phyloP scores from a whole-genome alignment of 345 rosid species.

The Boechera divaricarpa region DNA sequence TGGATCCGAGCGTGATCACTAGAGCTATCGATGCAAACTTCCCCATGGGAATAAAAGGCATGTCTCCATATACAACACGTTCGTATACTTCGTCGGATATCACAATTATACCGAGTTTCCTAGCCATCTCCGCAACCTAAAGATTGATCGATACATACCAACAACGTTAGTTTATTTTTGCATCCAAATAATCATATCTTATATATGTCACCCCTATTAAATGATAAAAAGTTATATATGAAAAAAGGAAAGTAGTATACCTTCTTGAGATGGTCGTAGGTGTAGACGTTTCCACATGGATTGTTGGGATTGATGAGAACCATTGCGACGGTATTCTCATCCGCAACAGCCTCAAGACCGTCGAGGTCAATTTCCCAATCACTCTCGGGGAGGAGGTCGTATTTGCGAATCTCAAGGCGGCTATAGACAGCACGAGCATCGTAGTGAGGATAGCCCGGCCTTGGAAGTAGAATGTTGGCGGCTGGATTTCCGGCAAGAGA shows the following conservation, averaged over 20 bases:
- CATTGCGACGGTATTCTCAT: slow-evolving; percentile 61
- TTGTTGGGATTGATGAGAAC: slow-evolving; percentile 56
- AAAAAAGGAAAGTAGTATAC: background rate
- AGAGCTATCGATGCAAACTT: slow-evolving; percentile 57
- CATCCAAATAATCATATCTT: too few relatives aligned
- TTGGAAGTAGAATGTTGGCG: slow-evolving; percentile 53
- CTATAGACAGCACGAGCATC: slow-evolving; percentile 41
- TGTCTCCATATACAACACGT: slow-evolving; percentile 51
- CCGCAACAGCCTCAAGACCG: slow-evolving; percentile 51
- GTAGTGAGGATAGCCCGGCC: slow-evolving; percentile 49
- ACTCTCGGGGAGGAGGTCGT: slow-evolving; percentile 55
- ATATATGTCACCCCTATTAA: too few relatives aligned
- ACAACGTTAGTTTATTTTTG: background rate
- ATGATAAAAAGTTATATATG: background rate
- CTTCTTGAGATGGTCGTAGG: slow-evolving; percentile 49
- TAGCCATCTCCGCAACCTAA: slow-evolving; percentile 63
- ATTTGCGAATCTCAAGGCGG: slow-evolving; percentile 49
- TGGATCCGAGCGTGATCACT: slow-evolving; percentile 59
- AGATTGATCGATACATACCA: background rate
- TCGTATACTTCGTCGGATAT: slow-evolving; percentile 62
- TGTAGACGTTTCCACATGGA: slow-evolving; percentile 47
- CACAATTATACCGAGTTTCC: slow-evolving; percentile 55
- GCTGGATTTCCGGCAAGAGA: slow-evolving; percentile 49
- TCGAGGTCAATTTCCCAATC: slow-evolving; percentile 64
- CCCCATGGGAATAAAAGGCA: slow-evolving; percentile 56